Evolutionary conservation across 2,329 filamentous ascomycete species (phyloP).

Genomic region (Colletotrichum lini): DNA sequence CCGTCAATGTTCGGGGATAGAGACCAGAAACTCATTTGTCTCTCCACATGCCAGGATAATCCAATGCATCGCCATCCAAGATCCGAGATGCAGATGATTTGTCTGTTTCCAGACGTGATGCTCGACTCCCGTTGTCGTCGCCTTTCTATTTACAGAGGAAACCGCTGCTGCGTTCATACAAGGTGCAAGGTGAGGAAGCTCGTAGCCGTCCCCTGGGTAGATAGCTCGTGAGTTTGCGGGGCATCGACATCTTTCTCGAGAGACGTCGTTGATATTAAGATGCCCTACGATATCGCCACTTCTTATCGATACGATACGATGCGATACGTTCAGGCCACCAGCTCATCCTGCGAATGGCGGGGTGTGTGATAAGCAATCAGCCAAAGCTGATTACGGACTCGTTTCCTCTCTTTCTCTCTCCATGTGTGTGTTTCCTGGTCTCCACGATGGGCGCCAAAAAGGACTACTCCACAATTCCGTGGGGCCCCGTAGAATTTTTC

Average conservation of each 20-base stretch:
- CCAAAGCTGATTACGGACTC: conserved; percentile 1
- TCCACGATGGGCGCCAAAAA: conserved; percentile 18
- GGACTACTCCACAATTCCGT: conserved; percentile 34
- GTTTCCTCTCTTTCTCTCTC: neutral
- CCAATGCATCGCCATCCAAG: neutral
- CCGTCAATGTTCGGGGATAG: neutral
- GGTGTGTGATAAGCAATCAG: conserved; percentile 27
- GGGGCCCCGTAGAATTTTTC: conserved; percentile 39
- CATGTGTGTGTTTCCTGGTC: neutral
- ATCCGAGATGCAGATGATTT: neutral
- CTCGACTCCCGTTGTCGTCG: conserved; percentile 48
- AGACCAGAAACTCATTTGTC: neutral
- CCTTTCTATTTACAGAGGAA: conserved; percentile 44
- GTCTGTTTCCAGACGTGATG: neutral
- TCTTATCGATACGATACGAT: conserved; percentile 37
- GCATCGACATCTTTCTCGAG: neutral
- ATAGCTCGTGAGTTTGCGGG: too few species aligned
- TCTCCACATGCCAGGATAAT: too few species aligned
- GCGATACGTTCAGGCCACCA: conserved; percentile 22
- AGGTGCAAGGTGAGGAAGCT: neutral
- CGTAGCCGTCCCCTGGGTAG: neutral
- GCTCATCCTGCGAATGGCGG: conserved; percentile 10
- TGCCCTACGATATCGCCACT: neutral
- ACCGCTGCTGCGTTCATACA: neutral
- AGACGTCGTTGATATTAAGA: conserved; percentile 35